Conservation (phyloP, 768 basidiomycete genomes). For the Boletus rubroflammeus region DNA sequence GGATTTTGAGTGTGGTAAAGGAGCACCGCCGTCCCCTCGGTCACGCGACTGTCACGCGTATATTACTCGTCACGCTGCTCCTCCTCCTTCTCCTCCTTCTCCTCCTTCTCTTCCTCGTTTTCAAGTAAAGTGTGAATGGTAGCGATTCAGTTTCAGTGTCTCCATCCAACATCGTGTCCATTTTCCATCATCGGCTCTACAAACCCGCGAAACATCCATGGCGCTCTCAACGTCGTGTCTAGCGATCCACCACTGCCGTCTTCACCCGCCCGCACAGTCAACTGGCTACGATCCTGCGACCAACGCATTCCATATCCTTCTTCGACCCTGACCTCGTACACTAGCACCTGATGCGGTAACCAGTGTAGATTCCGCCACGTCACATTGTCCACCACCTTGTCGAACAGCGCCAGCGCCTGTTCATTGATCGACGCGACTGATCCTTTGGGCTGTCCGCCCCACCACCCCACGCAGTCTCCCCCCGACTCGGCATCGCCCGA, state of each 20-base stretch:
- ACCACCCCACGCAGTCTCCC: constrained; percentile 44
- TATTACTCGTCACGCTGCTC: constrained; percentile 4
- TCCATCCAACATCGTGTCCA: constrained; percentile 62
- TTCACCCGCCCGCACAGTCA: not conserved
- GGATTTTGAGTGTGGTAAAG: not conserved
- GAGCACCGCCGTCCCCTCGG: not conserved
- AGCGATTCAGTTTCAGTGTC: constrained; percentile 34
- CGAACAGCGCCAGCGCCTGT: constrained; percentile 47
- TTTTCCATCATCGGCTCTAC: constrained; percentile 68
- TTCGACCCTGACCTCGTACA: constrained; percentile 56
- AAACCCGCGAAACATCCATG: constrained; percentile 61
- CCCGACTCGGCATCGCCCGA: constrained; percentile 28
- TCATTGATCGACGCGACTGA: constrained; percentile 52
- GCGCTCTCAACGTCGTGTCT: constrained; percentile 11
- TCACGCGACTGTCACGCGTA: constrained; percentile 32
- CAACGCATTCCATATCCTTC: constrained; percentile 70
- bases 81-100: not conserved
- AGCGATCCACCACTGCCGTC: not conserved
- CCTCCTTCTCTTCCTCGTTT: not conserved
- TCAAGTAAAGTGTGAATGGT: not conserved
- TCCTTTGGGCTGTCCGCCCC: constrained; percentile 52
- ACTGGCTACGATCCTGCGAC: constrained; percentile 44
- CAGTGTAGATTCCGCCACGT: constrained; percentile 67
- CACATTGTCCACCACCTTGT: constrained; percentile 47
- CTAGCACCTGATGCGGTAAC: constrained; percentile 58